Evolutionary conservation across 352 stramenopile genomes (phyloP).

Genomic region (Globisporangium nunn): DNA sequence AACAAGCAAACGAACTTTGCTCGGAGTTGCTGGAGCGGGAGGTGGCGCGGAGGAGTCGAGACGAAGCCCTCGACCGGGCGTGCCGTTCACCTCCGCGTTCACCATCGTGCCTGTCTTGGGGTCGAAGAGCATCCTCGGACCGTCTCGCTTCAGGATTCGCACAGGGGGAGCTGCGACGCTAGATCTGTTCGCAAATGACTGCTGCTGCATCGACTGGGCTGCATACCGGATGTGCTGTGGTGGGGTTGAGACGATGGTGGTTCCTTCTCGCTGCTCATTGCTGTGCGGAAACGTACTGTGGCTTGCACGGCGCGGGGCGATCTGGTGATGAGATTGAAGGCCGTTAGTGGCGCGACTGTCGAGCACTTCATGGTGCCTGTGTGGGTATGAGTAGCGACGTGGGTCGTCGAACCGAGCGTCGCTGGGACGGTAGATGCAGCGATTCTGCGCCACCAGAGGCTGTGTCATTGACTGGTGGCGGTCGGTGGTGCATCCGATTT

Average conservation of each 20-base stretch:
- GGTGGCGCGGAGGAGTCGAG: background rate
- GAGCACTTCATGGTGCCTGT: background rate
- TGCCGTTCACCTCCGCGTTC: conserved; percentile 19
- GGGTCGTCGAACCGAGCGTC: conserved; percentile 4
- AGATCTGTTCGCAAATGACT: background rate
- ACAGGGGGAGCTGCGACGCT: conserved; percentile 13
- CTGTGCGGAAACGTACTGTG: background rate
- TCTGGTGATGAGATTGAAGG: background rate
- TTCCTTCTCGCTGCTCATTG: background rate
- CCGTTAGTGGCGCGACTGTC: background rate
- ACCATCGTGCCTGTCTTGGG: conserved; percentile 59
- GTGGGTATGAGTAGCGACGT: background rate
- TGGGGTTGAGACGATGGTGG: no score
- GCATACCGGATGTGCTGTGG: no score
- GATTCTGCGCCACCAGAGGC: background rate
- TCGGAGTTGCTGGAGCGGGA: background rate
- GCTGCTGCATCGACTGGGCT: background rate
- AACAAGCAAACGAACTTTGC: background rate
- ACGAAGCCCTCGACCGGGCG: background rate
- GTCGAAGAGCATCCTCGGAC: conserved; percentile 67
- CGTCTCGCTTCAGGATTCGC: conserved; percentile 46
- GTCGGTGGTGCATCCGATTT: no score
- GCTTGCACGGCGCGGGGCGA: background rate
- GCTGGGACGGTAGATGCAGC: conserved; percentile 1
- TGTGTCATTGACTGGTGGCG: background rate